These are phyloP conservation scores for Fusarium torulosum DNA, from an alignment of 2,329 filamentous ascomycete genomes.

Conservation along the genomic window DNA sequence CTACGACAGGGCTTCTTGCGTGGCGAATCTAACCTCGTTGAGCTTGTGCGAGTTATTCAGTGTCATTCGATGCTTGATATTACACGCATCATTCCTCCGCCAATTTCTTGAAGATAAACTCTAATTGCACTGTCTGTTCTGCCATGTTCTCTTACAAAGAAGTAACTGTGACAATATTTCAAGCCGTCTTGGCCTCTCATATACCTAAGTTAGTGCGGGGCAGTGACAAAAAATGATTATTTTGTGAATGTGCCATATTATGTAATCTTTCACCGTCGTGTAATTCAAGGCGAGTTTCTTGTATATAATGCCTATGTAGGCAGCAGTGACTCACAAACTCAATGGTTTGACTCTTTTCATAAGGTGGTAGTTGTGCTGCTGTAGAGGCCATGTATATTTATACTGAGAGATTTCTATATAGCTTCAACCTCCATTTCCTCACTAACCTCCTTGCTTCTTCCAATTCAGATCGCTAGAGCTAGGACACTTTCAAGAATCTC, in stretches of 20 bases:
- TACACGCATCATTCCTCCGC: too few relatives aligned
- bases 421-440: neutral
- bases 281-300: neutral
- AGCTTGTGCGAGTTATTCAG: conserved; percentile 26
- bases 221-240: conserved; percentile 16
- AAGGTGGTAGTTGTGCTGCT: neutral
- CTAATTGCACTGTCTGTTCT: neutral
- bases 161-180: conserved; percentile 1
- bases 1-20: conserved; percentile 31
- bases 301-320: neutral
- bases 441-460: neutral
- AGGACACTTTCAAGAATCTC: conserved; percentile 67
- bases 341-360: neutral
- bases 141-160: neutral
- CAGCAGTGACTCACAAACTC: neutral
- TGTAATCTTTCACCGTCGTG: conserved; percentile 41
- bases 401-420: too few relatives aligned
- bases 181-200: conserved; percentile 9
- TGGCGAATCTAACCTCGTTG: conserved; percentile 46
- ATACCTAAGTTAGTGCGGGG: conserved; percentile 30
- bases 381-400: neutral
- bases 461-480: conserved; percentile 60
- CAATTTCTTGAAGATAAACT: neutral
- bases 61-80: conserved; percentile 8
- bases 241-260: conserved; percentile 50